These are phyloP conservation scores for Apiospora malaysiana DNA, from an alignment of 2,329 filamentous ascomycete genomes.

Conservation along the genomic window DNA sequence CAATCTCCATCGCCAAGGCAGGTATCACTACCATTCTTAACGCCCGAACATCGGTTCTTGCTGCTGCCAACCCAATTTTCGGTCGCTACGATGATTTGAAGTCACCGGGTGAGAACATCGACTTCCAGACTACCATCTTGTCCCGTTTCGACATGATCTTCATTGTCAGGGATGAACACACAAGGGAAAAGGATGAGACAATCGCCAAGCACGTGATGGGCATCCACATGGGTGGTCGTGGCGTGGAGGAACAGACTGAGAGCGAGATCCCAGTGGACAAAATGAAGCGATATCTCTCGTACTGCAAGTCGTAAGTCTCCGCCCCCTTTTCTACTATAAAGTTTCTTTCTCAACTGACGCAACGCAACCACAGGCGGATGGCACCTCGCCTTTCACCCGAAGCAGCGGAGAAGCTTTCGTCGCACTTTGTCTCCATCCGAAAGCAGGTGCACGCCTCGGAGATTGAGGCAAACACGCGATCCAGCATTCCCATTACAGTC, in stretches of 20 bases:
- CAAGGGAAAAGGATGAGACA: conserved; percentile 84
- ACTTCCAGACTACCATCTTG: conserved; percentile 97
- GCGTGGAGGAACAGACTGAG: conserved; percentile 80
- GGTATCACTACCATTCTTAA: conserved; percentile 99
- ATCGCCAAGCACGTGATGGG: conserved; percentile 98
- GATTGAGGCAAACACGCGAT: conserved; percentile 85
- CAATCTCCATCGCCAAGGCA: conserved; percentile 97
- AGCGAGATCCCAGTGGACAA: conserved; percentile 93
- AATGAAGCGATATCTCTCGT: conserved; percentile 96
- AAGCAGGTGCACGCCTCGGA: conserved; percentile 93
- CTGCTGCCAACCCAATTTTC: conserved; percentile 96
- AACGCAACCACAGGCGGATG: conserved; percentile 67
- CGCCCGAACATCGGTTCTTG: conserved; percentile 90
- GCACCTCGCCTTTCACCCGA: conserved; percentile 89
- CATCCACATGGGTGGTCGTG: conserved; percentile 91
- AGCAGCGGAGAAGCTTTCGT: conserved; percentile 94
- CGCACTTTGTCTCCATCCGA: conserved; percentile 95
- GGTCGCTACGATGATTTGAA: conserved; percentile 98
- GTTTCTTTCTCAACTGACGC: background rate
- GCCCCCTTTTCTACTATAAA: background rate
- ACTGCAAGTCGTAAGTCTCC: conserved; percentile 85
- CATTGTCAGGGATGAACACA: conserved; percentile 95
- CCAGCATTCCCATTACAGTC: conserved; percentile 95
- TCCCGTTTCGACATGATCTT: conserved; percentile 99
- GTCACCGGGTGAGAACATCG: conserved; percentile 96